These are phyloP conservation scores for Russula abietina DNA, from an alignment of 768 basidiomycete species.

Conservation along the genomic window DNA sequence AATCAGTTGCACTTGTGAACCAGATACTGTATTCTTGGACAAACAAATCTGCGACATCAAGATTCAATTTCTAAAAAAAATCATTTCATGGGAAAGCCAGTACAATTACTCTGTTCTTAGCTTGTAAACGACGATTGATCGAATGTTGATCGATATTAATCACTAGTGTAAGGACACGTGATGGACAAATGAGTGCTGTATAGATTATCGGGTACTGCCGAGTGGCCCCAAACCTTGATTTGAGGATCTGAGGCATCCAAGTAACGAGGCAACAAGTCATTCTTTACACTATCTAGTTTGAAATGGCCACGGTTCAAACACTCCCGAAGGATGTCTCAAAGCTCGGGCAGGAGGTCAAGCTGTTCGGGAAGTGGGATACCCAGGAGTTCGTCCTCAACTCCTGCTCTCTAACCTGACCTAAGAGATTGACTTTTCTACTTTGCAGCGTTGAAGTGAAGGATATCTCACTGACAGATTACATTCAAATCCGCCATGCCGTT, in stretches of 20 bases:
- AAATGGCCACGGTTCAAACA: constrained; percentile 62
- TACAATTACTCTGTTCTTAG: background rate
- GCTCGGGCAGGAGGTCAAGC: constrained; percentile 82
- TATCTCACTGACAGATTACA: constrained; percentile 98
- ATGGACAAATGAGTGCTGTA: constrained; percentile 2
- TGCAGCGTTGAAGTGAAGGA: constrained; percentile 95
- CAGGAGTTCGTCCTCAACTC: constrained; percentile 66
- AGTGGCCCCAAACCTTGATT: constrained; percentile 18
- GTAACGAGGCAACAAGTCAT: background rate
- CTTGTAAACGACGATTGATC: no score
- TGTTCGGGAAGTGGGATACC: constrained; percentile 99
- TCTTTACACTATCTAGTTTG: constrained; percentile 22
- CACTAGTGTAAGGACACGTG: background rate
- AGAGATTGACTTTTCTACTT: background rate
- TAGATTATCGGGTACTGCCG: constrained; percentile 11
- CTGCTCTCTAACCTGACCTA: background rate
- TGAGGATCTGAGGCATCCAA: background rate
- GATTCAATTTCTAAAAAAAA: no score
- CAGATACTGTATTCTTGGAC: no score
- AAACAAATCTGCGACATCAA: no score
- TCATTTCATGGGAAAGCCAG: no score
- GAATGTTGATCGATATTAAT: no score
- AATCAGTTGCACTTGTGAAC: no score
- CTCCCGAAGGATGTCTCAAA: constrained; percentile 80
- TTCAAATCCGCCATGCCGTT: constrained; percentile 96